Conservation (phyloP, 1,139 yeast species). For the Diutina sp. region DNA sequence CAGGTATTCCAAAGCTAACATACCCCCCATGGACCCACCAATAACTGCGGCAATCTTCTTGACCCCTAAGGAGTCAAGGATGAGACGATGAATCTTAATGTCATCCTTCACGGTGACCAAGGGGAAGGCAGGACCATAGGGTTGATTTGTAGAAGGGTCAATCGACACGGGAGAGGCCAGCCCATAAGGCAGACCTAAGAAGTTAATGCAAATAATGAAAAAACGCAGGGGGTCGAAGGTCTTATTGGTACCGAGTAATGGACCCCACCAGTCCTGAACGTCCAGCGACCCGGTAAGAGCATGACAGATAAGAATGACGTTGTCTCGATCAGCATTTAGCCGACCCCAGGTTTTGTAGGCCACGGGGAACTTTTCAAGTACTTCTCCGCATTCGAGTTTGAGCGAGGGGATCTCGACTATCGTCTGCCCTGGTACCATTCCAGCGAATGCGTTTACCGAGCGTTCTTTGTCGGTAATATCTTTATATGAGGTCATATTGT, state of each 20-base stretch:
- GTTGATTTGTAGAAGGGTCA: conserved; percentile 58
- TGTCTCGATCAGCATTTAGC: conserved; percentile 51
- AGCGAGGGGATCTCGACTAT: conserved; percentile 67
- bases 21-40: conserved; percentile 99
- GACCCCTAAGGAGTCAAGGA: conserved; percentile 66
- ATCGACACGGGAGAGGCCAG: conserved; percentile 82
- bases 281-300: conserved; percentile 94
- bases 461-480: conserved; percentile 36
- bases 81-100: conserved; percentile 62
- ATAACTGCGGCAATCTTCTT: conserved; percentile 69
- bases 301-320: conserved; percentile 81
- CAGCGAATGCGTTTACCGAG: conserved; percentile 49
- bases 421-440: conserved; percentile 67
- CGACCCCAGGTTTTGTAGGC: conserved; percentile 96
- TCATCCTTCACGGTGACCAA: conserved; percentile 87
- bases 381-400: conserved; percentile 69
- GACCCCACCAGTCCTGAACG: conserved; percentile 99
- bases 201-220: conserved; percentile 76
- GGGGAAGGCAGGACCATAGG: conserved; percentile 93
- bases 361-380: conserved; percentile 63
- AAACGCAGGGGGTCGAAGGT: conserved; percentile 88
- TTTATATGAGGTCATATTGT: conserved; percentile 6
- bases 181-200: conserved; percentile 94
- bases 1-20: conserved; percentile 81
- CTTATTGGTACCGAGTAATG: conserved; percentile 69